Evolutionary conservation across 495 filamentous ascomycete genomes (phyloP), one percentile per base, ranked within the genome.

Genomic region (Penicillium riverlandense): DNA sequence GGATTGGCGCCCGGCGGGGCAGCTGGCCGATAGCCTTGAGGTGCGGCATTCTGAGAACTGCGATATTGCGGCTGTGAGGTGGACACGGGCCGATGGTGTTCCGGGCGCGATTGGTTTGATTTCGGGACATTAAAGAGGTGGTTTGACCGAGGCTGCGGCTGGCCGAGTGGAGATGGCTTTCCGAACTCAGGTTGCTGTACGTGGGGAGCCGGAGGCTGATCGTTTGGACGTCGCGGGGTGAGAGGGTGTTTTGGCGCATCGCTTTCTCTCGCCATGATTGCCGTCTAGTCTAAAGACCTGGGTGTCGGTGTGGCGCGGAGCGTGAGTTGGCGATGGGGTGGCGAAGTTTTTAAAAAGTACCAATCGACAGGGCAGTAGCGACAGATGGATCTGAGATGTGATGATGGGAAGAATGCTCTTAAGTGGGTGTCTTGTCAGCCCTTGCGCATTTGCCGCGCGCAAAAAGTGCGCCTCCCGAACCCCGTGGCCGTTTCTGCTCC

Each of bases 121-220:
- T 75, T 76, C 22, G 75, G 75, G 13, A 78, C 65, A 41, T 77
- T 76, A 54, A 78, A 78, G 6, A 70, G 62, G 35, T 72, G 59
- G 40, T 59, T 67, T 3, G 73, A 62, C 29, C 58, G 66, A 11
- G 62, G 52, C 11, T 70, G 65, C 13, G 71, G 45, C 10, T 68
- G 71, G 46, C 79, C 59, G 49, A 73, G 54, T 29, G 69, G 66
- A n/a, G 69, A 82, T 2, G 79, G 63, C 48, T 77, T 76, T 27
- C 79, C 79, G 49, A 83, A 83, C 53, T 83, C 74, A 32, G 77
- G 74, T 33, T 74, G 58, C 4, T 63, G 53, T 42, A 28, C 55
- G 33, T 8, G 57, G 37, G 15, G 58, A 38, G 22, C 49, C 55
- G 15, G 53, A 4, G 22, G 38, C n/a, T 63, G 53, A 28, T 61